Base-by-base conservation (phyloP, 306 rosid genomes). In the Erythrophleum fordii region DNA sequence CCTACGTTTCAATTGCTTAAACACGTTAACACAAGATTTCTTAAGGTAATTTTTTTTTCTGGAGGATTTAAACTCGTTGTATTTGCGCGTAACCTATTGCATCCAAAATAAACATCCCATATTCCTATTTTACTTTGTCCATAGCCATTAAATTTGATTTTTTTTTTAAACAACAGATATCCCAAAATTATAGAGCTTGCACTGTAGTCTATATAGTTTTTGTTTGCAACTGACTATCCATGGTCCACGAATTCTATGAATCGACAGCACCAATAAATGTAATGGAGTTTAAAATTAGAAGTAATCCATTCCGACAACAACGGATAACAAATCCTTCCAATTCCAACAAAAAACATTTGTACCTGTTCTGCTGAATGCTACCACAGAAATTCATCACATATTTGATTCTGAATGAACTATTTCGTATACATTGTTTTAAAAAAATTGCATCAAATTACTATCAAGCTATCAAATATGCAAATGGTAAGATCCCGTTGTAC, bases 381-480 rank as follows among this genome's bases (percentile, higher is more conserved):
- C 31, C 46, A 61, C 31, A 70, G 28, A 8, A 64, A 37, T 79
- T 17, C 74, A 45, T n/a, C 11, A 10, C 14, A 58, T 41, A 41
- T 75, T 20, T 82, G 71, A 53, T 75, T 61, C 41, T 23, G 56
- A 69, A 73, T 37, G 44, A 74, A 77, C 34, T 5, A 31, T 72
- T 20, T 16, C 22, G 16, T 14, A 23, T 23, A 25, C 12, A 23
- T 74, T 74, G 6, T 5, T 18, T 53, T 16, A 25, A 37, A 22
- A 22, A 73, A 12, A 13, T 37, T 55, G 35, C 78, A 39, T 20
- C 6, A 73, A 20, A 35, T 0, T 23, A 0, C 2, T 16, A 37
- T 6, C 65, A 34, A 52, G 31, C 44, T 25, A 67, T 37, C 35
- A 67, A 13, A 23, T 39, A 39, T 13, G 14, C 18, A 37, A 7